phyloP scores from a whole-genome alignment of 495 filamentous ascomycete species.

The Sphaerosporella brunnea region DNA sequence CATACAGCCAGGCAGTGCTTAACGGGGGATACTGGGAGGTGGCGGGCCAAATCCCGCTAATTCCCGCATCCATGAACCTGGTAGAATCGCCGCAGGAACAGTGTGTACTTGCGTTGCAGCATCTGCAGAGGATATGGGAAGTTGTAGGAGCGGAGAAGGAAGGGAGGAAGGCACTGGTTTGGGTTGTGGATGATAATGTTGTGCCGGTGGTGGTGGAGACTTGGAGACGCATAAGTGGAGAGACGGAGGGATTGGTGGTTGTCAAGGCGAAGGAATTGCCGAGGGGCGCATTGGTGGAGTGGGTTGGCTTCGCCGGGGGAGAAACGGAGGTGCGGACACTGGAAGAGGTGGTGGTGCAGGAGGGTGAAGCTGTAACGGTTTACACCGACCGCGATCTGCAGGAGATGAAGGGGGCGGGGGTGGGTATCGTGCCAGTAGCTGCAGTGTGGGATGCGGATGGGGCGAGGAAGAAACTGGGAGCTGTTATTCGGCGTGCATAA shows the following conservation, averaged over 20 bases:
- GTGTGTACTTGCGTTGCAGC: slow-evolving; percentile 57
- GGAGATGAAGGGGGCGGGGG: neutral
- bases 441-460: slow-evolving; percentile 1
- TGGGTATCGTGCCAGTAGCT: neutral
- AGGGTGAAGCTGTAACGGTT: neutral
- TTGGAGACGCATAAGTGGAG: slow-evolving; percentile 33
- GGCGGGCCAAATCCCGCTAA: slow-evolving; percentile 81
- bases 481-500: neutral
- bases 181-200: slow-evolving; percentile 33
- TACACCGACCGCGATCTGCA: neutral
- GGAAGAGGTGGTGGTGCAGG: slow-evolving; percentile 19
- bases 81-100: slow-evolving; percentile 29
- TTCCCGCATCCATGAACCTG: slow-evolving; percentile 63
- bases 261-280: neutral
- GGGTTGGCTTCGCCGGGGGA: slow-evolving; percentile 36
- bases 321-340: slow-evolving; percentile 65
- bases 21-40: slow-evolving; percentile 30
- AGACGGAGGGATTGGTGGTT: neutral
- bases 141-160: slow-evolving; percentile 53
- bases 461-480: neutral
- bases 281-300: slow-evolving; percentile 1
- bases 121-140: slow-evolving; percentile 68
- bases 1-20: slow-evolving; percentile 72
- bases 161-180: slow-evolving; percentile 46
- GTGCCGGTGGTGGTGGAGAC: slow-evolving; percentile 32